Evolutionary conservation across 345 rosid genomes (phyloP).

Genomic region (Rhizophora apiculata): DNA sequence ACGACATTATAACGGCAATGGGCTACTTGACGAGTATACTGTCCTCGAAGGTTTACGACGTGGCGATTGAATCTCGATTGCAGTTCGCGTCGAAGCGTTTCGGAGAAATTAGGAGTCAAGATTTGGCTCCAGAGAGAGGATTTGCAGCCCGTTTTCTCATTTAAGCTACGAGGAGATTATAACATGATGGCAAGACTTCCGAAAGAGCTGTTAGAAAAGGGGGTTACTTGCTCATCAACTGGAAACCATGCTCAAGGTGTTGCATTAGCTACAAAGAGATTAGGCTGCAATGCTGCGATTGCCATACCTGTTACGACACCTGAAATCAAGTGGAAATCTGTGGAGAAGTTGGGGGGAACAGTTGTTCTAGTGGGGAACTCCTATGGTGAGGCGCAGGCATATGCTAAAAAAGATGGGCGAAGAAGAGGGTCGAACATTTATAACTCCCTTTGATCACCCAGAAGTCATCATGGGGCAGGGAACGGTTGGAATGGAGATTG

Average conservation of each 20-base stretch:
- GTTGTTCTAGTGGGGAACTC: constrained; percentile 88
- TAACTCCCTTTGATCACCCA: constrained; percentile 98
- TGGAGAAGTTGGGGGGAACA: constrained; percentile 68
- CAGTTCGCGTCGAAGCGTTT: constrained; percentile 60
- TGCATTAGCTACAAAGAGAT: constrained; percentile 71
- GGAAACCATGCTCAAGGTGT: constrained; percentile 99
- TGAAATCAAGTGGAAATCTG: constrained; percentile 94
- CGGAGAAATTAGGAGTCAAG: constrained; percentile 61
- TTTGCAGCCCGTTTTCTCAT: constrained; percentile 58
- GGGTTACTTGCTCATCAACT: no score
- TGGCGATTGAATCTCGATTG: constrained; percentile 75
- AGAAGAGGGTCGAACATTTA: constrained; percentile 66
- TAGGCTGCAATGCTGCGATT: constrained; percentile 73
- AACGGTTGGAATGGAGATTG: constrained; percentile 92
- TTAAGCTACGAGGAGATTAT: no score
- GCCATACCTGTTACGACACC: constrained; percentile 94
- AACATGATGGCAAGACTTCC: no score
- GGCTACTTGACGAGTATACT: constrained; percentile 69
- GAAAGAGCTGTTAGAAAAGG: no score
- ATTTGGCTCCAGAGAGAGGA: constrained; percentile 84
- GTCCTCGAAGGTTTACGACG: constrained; percentile 74
- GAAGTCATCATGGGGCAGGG: constrained; percentile 94
- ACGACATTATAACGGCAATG: constrained; percentile 51
- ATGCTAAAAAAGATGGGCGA: constrained; percentile 63
- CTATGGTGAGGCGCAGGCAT: constrained; percentile 82